Evolutionary conservation across 306 rosid genomes (phyloP).

Genomic region (Adenanthera pavonina): DNA sequence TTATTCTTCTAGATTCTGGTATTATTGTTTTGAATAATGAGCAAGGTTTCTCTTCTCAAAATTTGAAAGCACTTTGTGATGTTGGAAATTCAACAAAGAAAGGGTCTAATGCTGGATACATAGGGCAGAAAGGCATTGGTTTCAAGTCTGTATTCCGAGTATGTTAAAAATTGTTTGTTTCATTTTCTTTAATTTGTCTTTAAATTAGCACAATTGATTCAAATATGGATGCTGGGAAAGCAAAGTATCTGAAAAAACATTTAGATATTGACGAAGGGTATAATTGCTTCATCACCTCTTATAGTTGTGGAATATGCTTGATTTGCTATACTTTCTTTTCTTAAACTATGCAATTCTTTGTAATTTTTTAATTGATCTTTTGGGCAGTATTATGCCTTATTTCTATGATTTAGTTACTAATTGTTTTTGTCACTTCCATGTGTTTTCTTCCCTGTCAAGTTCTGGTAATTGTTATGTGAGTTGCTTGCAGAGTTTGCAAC

Average conservation of each 20-base stretch:
- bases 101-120: conserved; percentile 88
- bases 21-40: conserved; percentile 89
- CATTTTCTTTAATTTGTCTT: conserved; percentile 15
- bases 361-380: conserved; percentile 11
- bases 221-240: conserved; percentile 14
- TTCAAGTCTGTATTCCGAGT: conserved; percentile 98
- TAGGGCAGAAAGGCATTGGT: conserved; percentile 97
- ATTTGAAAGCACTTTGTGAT: conserved; percentile 94
- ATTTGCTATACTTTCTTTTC: not conserved
- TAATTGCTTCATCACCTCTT: conserved; percentile 2
- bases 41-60: conserved; percentile 79
- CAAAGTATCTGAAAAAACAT: not conserved
- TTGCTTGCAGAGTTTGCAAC: not conserved
- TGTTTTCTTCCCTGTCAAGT: not conserved
- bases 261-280: not conserved
- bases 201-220: conserved; percentile 7
- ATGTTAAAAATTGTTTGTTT: conserved; percentile 38
- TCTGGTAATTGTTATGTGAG: conserved; percentile 9
- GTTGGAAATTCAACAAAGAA: conserved; percentile 96
- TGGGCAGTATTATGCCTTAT: not conserved
- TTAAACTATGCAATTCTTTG: not conserved
- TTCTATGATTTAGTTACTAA: not conserved
- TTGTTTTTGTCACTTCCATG: not conserved
- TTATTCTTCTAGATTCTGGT: conserved; percentile 79
- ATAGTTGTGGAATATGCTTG: conserved; percentile 2